phyloP scores from a whole-genome alignment of 2,329 filamentous ascomycete species.

The Colletotrichum sp. region DNA sequence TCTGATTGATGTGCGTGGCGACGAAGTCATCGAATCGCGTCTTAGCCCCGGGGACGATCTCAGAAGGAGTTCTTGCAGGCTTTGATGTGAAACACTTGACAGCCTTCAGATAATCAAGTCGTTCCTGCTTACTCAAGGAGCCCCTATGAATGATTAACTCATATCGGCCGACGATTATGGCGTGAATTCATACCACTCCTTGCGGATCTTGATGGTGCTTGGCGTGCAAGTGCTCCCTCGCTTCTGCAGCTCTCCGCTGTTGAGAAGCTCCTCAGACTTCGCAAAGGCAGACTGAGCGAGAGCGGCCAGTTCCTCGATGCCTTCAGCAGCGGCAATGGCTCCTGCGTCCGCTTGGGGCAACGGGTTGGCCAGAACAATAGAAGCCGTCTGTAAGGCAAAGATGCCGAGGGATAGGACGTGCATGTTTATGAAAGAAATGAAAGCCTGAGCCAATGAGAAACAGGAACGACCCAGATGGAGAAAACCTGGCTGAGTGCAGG shows the following conservation, averaged over 20 bases:
- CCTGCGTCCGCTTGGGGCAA: not conserved
- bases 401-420: conserved; percentile 10
- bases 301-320: not conserved
- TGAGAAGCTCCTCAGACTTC: conserved; percentile 25
- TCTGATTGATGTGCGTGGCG: conserved; percentile 53
- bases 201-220: conserved; percentile 31
- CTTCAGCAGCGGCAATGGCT: not conserved
- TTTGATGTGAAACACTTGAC: conserved; percentile 47
- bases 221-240: conserved; percentile 27
- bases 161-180: not conserved
- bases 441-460: not conserved
- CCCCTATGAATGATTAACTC: not conserved
- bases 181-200: conserved; percentile 31
- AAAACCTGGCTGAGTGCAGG: conserved; percentile 15
- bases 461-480: conserved; percentile 41
- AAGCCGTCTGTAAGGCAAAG: conserved; percentile 21
- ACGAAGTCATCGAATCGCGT: conserved; percentile 56
- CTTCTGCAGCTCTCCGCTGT: conserved; percentile 21
- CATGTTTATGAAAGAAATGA: not conserved
- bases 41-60: conserved; percentile 45
- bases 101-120: conserved; percentile 43
- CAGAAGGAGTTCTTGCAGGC: conserved; percentile 37
- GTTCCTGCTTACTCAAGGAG: not conserved
- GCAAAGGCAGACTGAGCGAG: conserved; percentile 26
- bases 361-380: not conserved